A percentile compares a stretch with the other conserved stretches of the same genome.
Evolutionary conservation across 1,284 basidiomycete species (phyloP).

Genomic region (Pseudozyma sp.): DNA sequence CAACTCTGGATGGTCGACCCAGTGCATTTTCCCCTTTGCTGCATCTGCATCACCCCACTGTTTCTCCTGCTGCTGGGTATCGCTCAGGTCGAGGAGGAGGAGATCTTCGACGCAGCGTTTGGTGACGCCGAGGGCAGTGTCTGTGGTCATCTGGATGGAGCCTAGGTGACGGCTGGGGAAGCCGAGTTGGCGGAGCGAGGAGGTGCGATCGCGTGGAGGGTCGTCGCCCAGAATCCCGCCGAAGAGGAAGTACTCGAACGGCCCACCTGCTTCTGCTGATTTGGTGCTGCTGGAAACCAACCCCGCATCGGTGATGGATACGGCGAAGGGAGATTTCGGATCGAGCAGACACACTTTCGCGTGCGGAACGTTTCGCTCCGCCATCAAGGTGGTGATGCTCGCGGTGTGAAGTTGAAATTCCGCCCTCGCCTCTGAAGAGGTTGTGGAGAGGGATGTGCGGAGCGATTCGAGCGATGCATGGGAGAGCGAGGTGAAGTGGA

Average conservation of each 20-base stretch:
- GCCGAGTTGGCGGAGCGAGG: conserved; percentile 84
- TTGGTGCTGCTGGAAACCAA: conserved; percentile 35
- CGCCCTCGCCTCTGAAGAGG: conserved; percentile 4
- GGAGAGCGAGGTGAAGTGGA: conserved; percentile 88
- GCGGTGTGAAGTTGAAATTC: conserved; percentile 75
- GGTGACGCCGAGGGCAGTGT: conserved; percentile 93
- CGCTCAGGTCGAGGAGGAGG: conserved; percentile 21
- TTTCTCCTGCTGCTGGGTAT: conserved; percentile 30
- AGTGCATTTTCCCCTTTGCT: conserved; percentile 33
- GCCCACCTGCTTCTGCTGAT: conserved; percentile 35
- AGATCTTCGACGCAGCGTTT: conserved; percentile 84
- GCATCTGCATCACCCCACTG: conserved; percentile 17
- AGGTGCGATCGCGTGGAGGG: conserved; percentile 84
- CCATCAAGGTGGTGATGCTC: conserved; percentile 78
- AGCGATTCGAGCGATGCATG: conserved; percentile 76
- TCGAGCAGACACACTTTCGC: conserved; percentile 67
- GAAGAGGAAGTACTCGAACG: conserved; percentile 61
- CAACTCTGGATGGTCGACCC: conserved; percentile 63
- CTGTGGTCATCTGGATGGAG: conserved; percentile 93
- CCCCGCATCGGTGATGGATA: conserved; percentile 55
- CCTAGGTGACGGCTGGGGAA: conserved; percentile 75
- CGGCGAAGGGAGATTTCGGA: conserved; percentile 56
- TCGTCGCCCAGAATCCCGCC: conserved; percentile 79
- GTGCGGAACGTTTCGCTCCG: conserved; percentile 72
- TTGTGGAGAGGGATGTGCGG: conserved; percentile 55